phyloP scores from a whole-genome alignment of 1,139 yeast genomes.

The Trichomonascaceae sp. region DNA sequence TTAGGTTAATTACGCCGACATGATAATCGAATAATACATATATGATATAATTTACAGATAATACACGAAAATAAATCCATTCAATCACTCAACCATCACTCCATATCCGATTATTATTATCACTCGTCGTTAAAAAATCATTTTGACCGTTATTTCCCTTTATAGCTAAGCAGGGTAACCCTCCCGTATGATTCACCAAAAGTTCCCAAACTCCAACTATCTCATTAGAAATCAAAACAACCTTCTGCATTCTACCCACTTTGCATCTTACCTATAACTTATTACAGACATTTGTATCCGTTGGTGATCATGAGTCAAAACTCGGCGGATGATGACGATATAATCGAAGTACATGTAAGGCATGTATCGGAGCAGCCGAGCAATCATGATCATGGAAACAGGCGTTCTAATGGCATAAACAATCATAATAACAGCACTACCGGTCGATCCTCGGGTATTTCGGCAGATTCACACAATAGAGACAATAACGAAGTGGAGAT shows the following conservation, averaged over 20 bases:
- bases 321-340: slow-evolving; percentile 10
- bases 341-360: slow-evolving; percentile 7
- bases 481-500: slow-evolving; percentile 7
- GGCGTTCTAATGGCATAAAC: not conserved
- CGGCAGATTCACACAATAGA: not conserved
- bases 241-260: not conserved
- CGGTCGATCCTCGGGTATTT: not conserved
- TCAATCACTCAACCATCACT: too few relatives aligned
- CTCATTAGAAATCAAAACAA: not conserved
- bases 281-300: not conserved
- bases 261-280: not conserved
- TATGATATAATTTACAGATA: too few relatives aligned
- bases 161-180: not conserved
- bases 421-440: not conserved
- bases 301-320: not conserved
- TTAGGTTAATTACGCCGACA: too few relatives aligned
- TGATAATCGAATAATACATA: too few relatives aligned
- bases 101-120: too few relatives aligned
- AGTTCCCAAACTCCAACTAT: too few relatives aligned
- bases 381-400: not conserved
- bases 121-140: too few relatives aligned
- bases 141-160: not conserved
- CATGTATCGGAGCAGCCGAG: not conserved
- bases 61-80: too few relatives aligned
- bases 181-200: not conserved